phyloP scores from a whole-genome alignment of 2,329 filamentous ascomycete genomes.

The Aureobasidium sp. region DNA sequence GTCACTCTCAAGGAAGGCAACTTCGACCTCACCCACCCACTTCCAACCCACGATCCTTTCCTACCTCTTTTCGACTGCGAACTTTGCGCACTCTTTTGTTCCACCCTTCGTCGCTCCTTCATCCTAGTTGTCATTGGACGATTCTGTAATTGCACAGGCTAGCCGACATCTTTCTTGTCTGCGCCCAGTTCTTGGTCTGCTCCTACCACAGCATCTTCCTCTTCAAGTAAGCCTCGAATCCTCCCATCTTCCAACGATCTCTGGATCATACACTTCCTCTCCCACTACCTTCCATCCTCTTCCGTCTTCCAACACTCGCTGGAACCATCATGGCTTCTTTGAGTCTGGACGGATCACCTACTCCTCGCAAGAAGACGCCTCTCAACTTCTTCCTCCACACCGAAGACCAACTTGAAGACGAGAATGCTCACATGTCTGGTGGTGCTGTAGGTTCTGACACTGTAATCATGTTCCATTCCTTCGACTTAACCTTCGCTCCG shows the following conservation, averaged over 20 bases:
- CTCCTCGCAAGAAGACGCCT: slow-evolving; percentile 28
- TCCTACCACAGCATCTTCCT: slow-evolving; percentile 1
- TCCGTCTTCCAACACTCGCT: not conserved
- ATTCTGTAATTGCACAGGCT: not conserved
- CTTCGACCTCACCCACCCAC: not conserved
- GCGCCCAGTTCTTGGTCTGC: not conserved
- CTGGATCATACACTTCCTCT: not conserved
- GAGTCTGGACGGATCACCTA: slow-evolving; percentile 30
- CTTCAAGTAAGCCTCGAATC: not conserved
- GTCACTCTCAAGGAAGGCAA: not conserved
- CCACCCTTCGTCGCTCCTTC: slow-evolving; percentile 7
- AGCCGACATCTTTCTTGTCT: not conserved
- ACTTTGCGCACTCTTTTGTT: not conserved
- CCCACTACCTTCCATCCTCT: not conserved
- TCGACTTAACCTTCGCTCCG: not conserved
- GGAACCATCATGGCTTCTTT: slow-evolving; percentile 25
- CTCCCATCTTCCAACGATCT: not conserved
- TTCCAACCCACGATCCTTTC: not conserved
- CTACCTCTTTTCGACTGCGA: not conserved
- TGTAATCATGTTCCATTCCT: not conserved
- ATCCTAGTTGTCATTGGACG: not conserved
- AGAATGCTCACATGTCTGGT: not conserved
- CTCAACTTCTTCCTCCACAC: slow-evolving; percentile 18
- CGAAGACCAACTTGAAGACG: slow-evolving; percentile 5
- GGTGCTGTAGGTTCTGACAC: slow-evolving; percentile 1